phyloP scores from a whole-genome alignment of 2,329 filamentous ascomycete species.

The Venturia carpophila region DNA sequence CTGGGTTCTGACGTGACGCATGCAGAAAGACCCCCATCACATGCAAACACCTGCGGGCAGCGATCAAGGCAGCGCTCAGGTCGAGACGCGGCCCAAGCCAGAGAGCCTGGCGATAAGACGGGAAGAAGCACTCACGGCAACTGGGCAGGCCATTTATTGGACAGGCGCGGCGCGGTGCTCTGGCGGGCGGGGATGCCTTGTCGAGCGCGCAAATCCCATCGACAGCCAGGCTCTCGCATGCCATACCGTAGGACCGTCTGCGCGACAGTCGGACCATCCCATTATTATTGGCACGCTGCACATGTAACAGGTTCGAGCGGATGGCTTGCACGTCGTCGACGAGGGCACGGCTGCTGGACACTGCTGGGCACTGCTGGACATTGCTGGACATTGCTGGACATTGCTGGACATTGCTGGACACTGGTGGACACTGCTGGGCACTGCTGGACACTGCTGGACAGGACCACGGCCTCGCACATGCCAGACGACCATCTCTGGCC shows the following conservation, averaged over 20 bases:
- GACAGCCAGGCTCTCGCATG: no score
- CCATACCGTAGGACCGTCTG: no score
- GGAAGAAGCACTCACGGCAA: no score
- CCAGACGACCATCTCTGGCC: no score
- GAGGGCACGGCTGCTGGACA: background rate
- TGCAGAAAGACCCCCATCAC: background rate
- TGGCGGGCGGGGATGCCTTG: no score
- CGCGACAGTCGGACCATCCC: background rate
- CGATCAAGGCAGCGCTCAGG: background rate
- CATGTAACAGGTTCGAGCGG: background rate
- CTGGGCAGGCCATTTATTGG: background rate
- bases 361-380: no score
- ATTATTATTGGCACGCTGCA: background rate
- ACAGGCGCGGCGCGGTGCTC: background rate
- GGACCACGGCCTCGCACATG: no score
- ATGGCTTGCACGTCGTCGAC: background rate
- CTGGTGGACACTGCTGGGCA: no score
- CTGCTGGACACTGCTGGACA: no score
- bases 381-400: no score
- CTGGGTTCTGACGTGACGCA: conserved; percentile 3
- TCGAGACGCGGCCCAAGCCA: background rate
- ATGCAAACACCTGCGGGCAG: background rate
- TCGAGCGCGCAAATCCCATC: no score
- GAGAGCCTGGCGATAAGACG: conserved; percentile 2
- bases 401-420: no score